Evolutionary conservation across 140 eudicot genomes (phyloP).

Genomic region (Oenanthe javanica): DNA sequence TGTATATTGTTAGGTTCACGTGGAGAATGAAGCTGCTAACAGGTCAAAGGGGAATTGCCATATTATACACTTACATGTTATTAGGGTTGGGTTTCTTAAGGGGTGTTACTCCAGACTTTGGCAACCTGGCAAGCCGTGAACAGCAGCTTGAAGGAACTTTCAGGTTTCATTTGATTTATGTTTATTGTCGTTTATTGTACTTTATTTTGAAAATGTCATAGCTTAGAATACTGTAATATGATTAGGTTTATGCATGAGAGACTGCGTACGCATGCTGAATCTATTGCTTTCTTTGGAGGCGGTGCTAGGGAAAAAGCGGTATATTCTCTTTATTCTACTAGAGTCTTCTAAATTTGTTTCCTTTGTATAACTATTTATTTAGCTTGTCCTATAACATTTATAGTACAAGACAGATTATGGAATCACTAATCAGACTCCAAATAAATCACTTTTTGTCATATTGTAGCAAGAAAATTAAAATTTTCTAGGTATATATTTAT

Average conservation of each 20-base stretch:
- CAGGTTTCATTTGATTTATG: constrained; percentile 37
- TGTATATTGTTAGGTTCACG: constrained; percentile 64
- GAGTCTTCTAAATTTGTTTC: not conserved
- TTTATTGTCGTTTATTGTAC: constrained; percentile 4
- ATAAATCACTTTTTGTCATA: not conserved
- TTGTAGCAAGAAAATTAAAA: not conserved
- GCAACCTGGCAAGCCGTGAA: constrained; percentile 76
- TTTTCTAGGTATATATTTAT: not conserved
- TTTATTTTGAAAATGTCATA: not conserved
- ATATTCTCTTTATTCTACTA: constrained; percentile 1
- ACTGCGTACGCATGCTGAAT: constrained; percentile 95
- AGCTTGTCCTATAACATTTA: not conserved
- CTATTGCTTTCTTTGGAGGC: constrained; percentile 99
- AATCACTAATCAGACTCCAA: not conserved
- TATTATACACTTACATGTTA: constrained; percentile 85
- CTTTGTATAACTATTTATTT: not conserved
- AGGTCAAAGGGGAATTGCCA: constrained; percentile 87
- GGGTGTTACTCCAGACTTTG: constrained; percentile 88
- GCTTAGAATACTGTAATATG: constrained; percentile 8
- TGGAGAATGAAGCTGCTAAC: constrained; percentile 97
- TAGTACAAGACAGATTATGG: not conserved
- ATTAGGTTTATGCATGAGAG: constrained; percentile 96
- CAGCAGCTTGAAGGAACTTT: constrained; percentile 95
- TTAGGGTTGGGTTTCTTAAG: constrained; percentile 90
- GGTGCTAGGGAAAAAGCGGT: constrained; percentile 97